phyloP scores from a whole-genome alignment of 164 flowering plant genomes.

The Chloranthus sessilifolius region DNA sequence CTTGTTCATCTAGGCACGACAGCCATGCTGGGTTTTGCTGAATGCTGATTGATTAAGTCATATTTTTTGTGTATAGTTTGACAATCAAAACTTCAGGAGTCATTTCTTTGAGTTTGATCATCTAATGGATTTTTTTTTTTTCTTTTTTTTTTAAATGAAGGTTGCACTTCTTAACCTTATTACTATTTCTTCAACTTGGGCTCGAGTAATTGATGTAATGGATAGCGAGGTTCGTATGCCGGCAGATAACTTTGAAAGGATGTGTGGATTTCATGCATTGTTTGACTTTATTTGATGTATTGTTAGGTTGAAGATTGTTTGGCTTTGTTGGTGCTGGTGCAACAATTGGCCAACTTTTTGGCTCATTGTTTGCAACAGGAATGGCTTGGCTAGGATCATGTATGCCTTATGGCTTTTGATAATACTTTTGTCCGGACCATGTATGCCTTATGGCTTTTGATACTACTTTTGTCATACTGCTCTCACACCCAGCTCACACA shows the following conservation, averaged over 20 bases:
- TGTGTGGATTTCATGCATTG: constrained; percentile 1
- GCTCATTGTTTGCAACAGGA: constrained; percentile 86
- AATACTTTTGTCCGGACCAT: too few species aligned
- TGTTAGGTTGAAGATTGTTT: constrained; percentile 99
- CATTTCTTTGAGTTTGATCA: not conserved
- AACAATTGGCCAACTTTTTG: constrained; percentile 93
- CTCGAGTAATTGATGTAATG: constrained; percentile 96
- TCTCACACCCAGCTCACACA: too few species aligned
- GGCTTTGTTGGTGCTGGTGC: constrained; percentile 99
- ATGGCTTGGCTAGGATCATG: constrained; percentile 96
- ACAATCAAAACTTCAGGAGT: not conserved
- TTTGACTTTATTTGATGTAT: constrained; percentile 38
- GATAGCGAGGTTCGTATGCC: constrained; percentile 69
- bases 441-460: too few species aligned
- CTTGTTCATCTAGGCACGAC: constrained; percentile 87
- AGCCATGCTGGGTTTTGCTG: not conserved
- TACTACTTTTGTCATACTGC: too few species aligned
- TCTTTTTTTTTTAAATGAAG: constrained; percentile 43
- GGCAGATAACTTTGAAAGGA: not conserved
- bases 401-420: too few species aligned
- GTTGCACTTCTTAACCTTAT: constrained; percentile 90
- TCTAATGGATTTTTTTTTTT: constrained; percentile 8
- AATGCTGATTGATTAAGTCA: not conserved
- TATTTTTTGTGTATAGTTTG: constrained; percentile 1
- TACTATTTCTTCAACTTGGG: constrained; percentile 99